Evolutionary conservation across 441 rosid genomes (phyloP), one percentile per base, ranked within the genome.

Genomic region (Erodium trifolium): DNA sequence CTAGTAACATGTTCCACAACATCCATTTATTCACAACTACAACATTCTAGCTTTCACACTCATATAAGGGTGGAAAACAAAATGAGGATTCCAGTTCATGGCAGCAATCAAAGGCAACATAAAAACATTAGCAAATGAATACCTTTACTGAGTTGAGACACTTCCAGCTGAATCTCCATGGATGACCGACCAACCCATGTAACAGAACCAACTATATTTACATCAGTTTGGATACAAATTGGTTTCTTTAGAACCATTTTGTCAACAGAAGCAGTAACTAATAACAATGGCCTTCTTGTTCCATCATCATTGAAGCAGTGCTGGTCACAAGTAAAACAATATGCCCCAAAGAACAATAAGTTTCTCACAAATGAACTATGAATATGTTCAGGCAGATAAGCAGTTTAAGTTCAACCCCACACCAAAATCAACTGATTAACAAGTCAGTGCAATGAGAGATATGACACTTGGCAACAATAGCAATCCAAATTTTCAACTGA

Each of bases 141-240:
- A 89, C 94, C 96, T 82, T 81, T 66, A 13, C 68, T 67, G 64
- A 76, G 67, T 70, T 89, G 93, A 76, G 78, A 80, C 63, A 91
- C 96, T 74, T 91, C 88, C 51, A 91, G 82, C 67, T 89, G 96
- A 80, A 89, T 79, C 74, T 91, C 94, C 31, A 91, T 86, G 8
- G 96, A 91, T n/a, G 97, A 89, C 53, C 84, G 81, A 4, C 97
- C 97, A 67, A 91, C 96, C 97, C 91, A 91, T 73, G 84, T 82
- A 35, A 80, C 97, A 72, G 90, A 77, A 74, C 88, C 97, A 63
- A 79, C 87, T 66, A 84, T 86, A 77, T 84, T 85, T 37, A 91
- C 84, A 82, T 87, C 87, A 2, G 78, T 17, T 62, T 89, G 82
- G n/a, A 91, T 88, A 68, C 82, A 77, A 18, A 91, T 84, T 0